Evolutionary conservation across 495 filamentous ascomycete genomes (phyloP), one percentile per base, ranked within the genome.

Genomic region (Penicillium alfredii): DNA sequence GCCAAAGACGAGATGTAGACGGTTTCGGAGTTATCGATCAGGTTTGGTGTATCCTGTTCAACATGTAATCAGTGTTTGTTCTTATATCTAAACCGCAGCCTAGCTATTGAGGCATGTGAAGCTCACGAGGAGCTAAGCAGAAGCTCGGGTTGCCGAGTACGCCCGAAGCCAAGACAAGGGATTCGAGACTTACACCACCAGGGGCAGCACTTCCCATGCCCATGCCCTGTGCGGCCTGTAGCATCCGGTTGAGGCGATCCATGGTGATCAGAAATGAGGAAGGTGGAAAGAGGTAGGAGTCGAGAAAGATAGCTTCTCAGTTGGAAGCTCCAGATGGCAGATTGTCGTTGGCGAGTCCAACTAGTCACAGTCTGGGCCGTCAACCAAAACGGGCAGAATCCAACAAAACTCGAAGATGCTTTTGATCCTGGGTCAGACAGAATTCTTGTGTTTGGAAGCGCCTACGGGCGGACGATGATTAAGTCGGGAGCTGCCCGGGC

Each of bases 1-100:
- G 92, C 92, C 45, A 98, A 77, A 19, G 92, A 98, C 16, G 92
- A 98, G 55, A 98, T 96, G 68, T 98, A 94, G 51, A 98, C 92
- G 36, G 93, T 98, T 72, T 98, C 92, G 49, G 92, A 95, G 70
- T 98, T 98, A 66, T 98, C 92, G 55, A 97, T 88, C 27, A 97
- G 73, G 55, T 79, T 85, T 10, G 79, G 71, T 45, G 84, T 88
- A 49, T 96, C 88, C 87, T 94, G 46, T 13, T 19, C 6, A 40
- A 15, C 9, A 21, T 16, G 13, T 6, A 29, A 33, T 53, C 39
- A 55, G 54, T 36, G 18, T 32, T 9, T 14, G n/a, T n/a, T n/a
- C n/a, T n/a, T n/a, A n/a, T 9, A 25, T 4, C 2, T 8, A 25
- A 8, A 25, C 8, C 8, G 23, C 23, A 25, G 23, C 8, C 3